Evolutionary conservation across 2,329 filamentous ascomycete species (phyloP), one percentile per base, ranked within the genome.

Genomic region (Lachnellula willkommii): DNA sequence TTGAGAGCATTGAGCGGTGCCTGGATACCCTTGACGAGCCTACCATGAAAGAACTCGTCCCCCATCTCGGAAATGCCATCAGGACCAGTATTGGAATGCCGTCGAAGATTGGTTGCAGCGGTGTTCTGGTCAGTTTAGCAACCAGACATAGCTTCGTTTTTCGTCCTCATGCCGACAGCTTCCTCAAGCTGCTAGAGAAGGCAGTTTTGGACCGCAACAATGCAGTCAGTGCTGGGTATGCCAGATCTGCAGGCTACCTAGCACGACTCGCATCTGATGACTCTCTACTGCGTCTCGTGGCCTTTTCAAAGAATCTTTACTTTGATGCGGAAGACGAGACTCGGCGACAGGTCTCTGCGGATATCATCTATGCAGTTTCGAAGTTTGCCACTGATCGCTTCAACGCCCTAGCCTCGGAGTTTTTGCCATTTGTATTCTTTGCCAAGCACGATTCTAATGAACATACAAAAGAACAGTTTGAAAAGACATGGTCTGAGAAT

Each of bases 351-450:
- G 87, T 93, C 56, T 79, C 92, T 2, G 89, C 88, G 2, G 91
- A 96, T 66, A 86, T 92, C n/a, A 75, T 95, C 9, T 81, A 91
- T 47, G 85, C 90, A 0, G 80, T 95, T 15, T 88, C 90, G 14
- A 95, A 95, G 72, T 80, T 93, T 56, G 91, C 93, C 0, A 89
- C 90, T 3, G 94, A 99, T 71, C 85, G 89, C 48, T 96, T 97
- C 71, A 87, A 85, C 48, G 79, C 85, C 1, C 79, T 96, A 35
- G 87, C 92, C 54, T 77, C 85, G 0, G 79, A 83, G 5, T 80
- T 95, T 2, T 74, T 99, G 3, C 94, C 94, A 0, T 93, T 97
- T 64, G 81, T 92, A 2, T 99, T 95, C 68, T 78, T 97, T 28
- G 90, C 84, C 2, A 89, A 90, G 66, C 88, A 96, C 66, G 94